Conservation (phyloP, 1,139 yeast species). For the Geotrichum cucujoidarum region DNA sequence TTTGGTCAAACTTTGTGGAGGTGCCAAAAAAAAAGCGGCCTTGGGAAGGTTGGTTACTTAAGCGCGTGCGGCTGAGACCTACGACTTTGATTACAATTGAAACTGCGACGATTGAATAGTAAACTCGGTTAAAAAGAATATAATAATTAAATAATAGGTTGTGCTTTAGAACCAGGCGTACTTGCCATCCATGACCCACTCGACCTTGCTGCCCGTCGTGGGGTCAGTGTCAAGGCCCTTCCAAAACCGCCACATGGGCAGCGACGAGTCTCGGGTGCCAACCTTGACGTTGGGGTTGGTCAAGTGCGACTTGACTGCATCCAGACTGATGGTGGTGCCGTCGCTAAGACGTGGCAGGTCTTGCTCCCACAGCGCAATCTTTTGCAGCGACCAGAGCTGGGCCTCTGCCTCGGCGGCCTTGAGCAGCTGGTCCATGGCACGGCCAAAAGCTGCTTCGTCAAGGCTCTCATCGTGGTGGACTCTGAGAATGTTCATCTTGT, state of each 20-base stretch:
- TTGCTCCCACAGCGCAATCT: slow-evolving; percentile 28
- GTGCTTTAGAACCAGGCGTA: slow-evolving; percentile 32
- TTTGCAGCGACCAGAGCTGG: slow-evolving; percentile 25
- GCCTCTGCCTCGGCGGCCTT: slow-evolving; percentile 31
- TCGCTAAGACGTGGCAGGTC: slow-evolving; percentile 27
- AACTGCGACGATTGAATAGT: not conserved
- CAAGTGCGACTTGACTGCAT: slow-evolving; percentile 1
- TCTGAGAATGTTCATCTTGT: slow-evolving; percentile 36
- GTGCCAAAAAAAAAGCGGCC: too few relatives aligned
- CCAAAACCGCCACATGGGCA: slow-evolving; percentile 30
- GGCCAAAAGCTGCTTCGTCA: slow-evolving; percentile 8
- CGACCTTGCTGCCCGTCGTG: slow-evolving; percentile 17
- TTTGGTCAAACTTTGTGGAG: too few relatives aligned
- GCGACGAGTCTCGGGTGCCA: slow-evolving; percentile 24
- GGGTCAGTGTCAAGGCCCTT: slow-evolving; percentile 4
- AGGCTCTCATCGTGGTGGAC: slow-evolving; percentile 21
- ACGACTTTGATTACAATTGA: too few relatives aligned
- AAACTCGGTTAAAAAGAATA: too few relatives aligned
- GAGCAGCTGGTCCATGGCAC: slow-evolving; percentile 22
- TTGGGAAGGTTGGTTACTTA: too few relatives aligned
- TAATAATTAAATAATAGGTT: too few relatives aligned
- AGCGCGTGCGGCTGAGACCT: too few relatives aligned
- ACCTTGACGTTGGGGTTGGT: slow-evolving; percentile 5
- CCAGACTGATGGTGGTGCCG: slow-evolving; percentile 4
- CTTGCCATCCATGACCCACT: slow-evolving; percentile 32